Evolutionary conservation across 148 eudicot species (phyloP).

Genomic region (Salicornia ramosissima): DNA sequence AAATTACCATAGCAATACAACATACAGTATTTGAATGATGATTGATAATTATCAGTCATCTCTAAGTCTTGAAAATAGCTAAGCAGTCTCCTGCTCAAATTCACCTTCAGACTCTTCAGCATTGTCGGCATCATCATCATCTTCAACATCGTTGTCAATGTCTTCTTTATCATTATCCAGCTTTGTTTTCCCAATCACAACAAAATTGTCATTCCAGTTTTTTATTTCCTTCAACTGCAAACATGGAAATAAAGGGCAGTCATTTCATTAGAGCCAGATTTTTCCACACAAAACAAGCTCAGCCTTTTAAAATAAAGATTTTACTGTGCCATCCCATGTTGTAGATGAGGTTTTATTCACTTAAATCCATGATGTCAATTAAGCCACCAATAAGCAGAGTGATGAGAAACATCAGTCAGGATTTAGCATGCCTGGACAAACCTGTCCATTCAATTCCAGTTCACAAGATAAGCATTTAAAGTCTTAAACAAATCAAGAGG

Average conservation of each 20-base stretch:
- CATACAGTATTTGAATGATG: neutral
- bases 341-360: neutral
- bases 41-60: neutral
- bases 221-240: conserved; percentile 78
- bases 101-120: conserved; percentile 98
- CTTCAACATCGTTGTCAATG: conserved; percentile 85
- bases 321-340: neutral
- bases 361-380: neutral
- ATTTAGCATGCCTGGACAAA: neutral
- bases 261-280: conserved; percentile 2
- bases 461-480: neutral
- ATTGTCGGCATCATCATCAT: conserved; percentile 80
- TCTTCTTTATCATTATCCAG: conserved; percentile 87
- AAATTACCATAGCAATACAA: neutral
- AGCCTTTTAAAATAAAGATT: too few relatives aligned
- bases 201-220: conserved; percentile 53
- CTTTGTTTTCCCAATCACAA: conserved; percentile 68
- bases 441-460: neutral
- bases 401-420: neutral
- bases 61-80: conserved; percentile 12
- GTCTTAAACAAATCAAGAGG: neutral
- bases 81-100: conserved; percentile 91
- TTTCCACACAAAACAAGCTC: neutral
- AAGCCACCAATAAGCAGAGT: neutral
- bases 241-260: neutral